These are phyloP conservation scores for Penicillium sp. DNA, from an alignment of 2,329 filamentous ascomycete species.

Conservation along the genomic window DNA sequence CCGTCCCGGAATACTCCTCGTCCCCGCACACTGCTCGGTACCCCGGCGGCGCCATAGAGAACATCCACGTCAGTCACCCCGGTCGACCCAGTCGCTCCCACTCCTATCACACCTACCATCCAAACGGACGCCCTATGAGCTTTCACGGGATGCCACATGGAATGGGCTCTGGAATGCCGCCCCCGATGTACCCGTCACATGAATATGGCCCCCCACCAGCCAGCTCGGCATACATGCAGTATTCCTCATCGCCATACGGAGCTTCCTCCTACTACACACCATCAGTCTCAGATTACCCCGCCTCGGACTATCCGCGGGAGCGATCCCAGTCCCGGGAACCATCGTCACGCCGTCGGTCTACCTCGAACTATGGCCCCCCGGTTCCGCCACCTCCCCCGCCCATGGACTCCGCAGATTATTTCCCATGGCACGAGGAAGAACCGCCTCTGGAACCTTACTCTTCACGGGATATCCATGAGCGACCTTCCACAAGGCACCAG, in stretches of 20 bases:
- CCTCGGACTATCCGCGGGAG: conserved; percentile 33
- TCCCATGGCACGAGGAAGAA: conserved; percentile 30
- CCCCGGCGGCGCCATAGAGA: conserved; percentile 28
- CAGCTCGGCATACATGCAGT: conserved; percentile 37
- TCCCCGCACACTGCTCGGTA: conserved; percentile 32
- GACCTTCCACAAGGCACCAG: conserved; percentile 29
- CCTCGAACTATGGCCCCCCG: conserved; percentile 33
- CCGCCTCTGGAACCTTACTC: conserved; percentile 25
- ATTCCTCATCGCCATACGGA: conserved; percentile 34
- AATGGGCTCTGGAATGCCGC: conserved; percentile 26
- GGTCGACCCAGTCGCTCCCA: conserved; percentile 32
- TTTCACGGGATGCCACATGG: conserved; percentile 38
- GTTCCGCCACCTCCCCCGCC: conserved; percentile 32
- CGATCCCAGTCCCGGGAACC: conserved; percentile 36
- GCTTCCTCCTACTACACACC: conserved; percentile 28
- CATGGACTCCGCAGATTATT: conserved; percentile 32
- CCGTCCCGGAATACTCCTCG: conserved; percentile 32
- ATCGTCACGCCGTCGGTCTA: conserved; percentile 31
- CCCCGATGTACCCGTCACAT: conserved; percentile 27
- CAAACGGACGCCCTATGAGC: conserved; percentile 37
- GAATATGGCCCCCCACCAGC: conserved; percentile 39
- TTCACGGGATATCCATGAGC: conserved; percentile 31
- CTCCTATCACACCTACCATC: conserved; percentile 39
- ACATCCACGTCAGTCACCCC: conserved; percentile 30
- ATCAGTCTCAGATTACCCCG: conserved; percentile 28